Evolutionary conservation across 805 yeast genomes (phyloP).

Genomic region (Diddensiella transvaalensis): DNA sequence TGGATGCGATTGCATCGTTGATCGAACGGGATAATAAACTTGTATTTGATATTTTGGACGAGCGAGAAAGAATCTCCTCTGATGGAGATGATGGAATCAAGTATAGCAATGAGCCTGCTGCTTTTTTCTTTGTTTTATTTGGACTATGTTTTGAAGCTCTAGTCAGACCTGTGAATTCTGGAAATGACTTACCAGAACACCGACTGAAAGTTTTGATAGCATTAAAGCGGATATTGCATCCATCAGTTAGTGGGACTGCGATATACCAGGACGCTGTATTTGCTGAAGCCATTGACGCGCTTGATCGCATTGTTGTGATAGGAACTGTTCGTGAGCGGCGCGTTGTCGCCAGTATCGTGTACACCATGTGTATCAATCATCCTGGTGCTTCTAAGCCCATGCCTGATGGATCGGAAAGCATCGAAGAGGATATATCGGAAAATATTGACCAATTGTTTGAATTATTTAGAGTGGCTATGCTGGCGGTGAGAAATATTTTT

Average conservation of each 20-base stretch:
- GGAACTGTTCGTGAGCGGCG: conserved; percentile 47
- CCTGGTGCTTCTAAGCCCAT: conserved; percentile 26
- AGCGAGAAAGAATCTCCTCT: conserved; percentile 47
- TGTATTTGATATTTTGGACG: conserved; percentile 48
- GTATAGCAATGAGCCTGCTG: conserved; percentile 30
- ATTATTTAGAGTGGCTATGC: conserved; percentile 62
- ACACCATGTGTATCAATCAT: conserved; percentile 49
- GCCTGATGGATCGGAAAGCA: conserved; percentile 20
- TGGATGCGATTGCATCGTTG: conserved; percentile 68
- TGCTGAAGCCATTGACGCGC: conserved; percentile 68
- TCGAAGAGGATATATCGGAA: conserved; percentile 42
- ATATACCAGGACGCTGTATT: conserved; percentile 66
- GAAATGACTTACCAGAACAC: conserved; percentile 21
- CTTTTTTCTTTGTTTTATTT: conserved; percentile 72
- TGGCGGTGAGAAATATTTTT: conserved; percentile 47
- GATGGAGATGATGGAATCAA: conserved; percentile 24
- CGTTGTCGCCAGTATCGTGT: conserved; percentile 52
- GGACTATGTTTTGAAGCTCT: conserved; percentile 80
- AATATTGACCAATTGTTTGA: conserved; percentile 82
- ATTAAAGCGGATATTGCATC: conserved; percentile 53
- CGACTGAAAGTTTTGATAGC: conserved; percentile 43
- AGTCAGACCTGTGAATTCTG: conserved; percentile 40
- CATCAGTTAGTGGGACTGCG: conserved; percentile 52
- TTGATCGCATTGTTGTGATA: conserved; percentile 66
- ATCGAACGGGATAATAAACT: conserved; percentile 48